These are phyloP conservation scores for Gymnopilus junonius DNA, from an alignment of 768 basidiomycete genomes.

Conservation along the genomic window DNA sequence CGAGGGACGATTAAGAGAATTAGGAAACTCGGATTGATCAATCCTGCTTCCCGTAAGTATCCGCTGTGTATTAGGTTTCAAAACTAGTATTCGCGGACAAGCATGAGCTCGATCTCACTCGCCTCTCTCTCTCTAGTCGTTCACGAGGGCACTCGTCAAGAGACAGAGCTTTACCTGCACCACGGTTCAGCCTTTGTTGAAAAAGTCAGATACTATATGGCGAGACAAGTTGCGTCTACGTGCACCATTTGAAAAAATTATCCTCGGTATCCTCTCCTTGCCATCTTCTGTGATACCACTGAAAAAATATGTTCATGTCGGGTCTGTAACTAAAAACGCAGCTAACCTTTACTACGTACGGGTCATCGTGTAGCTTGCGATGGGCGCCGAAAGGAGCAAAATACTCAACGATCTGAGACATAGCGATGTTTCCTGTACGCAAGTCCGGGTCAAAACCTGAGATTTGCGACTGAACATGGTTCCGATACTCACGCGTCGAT, in stretches of 20 bases:
- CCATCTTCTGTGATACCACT: conserved; percentile 69
- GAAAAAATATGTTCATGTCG: background rate
- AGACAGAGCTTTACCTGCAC: conserved; percentile 57
- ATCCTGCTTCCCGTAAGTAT: conserved; percentile 44
- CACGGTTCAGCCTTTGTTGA: conserved; percentile 60
- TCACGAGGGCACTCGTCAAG: conserved; percentile 64
- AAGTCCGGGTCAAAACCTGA: background rate
- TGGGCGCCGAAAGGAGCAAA: background rate
- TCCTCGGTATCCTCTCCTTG: conserved; percentile 59
- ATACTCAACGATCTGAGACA: conserved; percentile 59
- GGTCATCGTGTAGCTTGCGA: background rate
- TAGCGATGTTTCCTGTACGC: conserved; percentile 57
- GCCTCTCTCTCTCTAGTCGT: conserved; percentile 62
- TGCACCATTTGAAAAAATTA: conserved; percentile 69
- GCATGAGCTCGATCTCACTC: background rate
- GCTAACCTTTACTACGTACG: conserved; percentile 45
- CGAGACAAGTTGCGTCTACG: background rate
- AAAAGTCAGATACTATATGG: background rate
- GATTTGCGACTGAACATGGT: background rate
- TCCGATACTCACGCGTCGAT: conserved; percentile 50
- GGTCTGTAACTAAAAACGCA: background rate
- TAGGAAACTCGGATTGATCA: background rate
- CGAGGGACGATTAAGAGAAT: background rate
- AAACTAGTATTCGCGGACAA: background rate
- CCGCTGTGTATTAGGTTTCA: conserved; percentile 31